Conservation (phyloP, 2,329 filamentous ascomycete genomes). For the Byssoonygena ceratinophila region DNA sequence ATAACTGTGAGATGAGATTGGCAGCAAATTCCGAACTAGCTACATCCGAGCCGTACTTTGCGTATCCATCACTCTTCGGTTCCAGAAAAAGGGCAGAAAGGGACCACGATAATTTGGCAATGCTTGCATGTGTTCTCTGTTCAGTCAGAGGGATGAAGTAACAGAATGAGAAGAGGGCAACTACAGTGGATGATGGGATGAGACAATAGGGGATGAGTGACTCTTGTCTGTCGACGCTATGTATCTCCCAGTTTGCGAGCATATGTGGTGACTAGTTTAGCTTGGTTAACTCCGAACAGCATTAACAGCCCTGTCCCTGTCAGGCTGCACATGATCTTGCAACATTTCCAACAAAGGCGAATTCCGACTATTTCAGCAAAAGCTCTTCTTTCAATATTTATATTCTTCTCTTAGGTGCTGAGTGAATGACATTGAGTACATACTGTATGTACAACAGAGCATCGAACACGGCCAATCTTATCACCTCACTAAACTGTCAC, state of each 20-base stretch:
- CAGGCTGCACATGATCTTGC: neutral
- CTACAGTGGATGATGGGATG: conserved; percentile 1
- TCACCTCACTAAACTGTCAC: too few relatives aligned
- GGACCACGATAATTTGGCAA: neutral
- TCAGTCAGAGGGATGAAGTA: neutral
- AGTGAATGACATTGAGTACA: too few relatives aligned
- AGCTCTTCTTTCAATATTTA: too few relatives aligned
- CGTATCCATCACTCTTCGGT: neutral
- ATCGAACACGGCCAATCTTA: too few relatives aligned
- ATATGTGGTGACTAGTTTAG: too few relatives aligned
- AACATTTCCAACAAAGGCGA: too few relatives aligned
- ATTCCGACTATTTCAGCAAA: too few relatives aligned
- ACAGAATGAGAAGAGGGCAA: neutral
- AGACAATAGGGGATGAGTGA: neutral
- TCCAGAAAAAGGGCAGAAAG: neutral
- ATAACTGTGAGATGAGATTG: conserved; percentile 7
- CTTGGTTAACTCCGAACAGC: conserved; percentile 6
- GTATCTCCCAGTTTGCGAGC: conserved; percentile 1
- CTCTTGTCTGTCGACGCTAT: neutral
- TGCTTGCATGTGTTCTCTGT: neutral
- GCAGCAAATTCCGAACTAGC: conserved; percentile 7
- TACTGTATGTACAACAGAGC: too few relatives aligned
- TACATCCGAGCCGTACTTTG: neutral
- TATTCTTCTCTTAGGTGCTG: too few relatives aligned
- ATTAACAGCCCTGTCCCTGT: conserved; percentile 1